phyloP scores from a whole-genome alignment of 495 filamentous ascomycete species.

The Penicillium paxilli region DNA sequence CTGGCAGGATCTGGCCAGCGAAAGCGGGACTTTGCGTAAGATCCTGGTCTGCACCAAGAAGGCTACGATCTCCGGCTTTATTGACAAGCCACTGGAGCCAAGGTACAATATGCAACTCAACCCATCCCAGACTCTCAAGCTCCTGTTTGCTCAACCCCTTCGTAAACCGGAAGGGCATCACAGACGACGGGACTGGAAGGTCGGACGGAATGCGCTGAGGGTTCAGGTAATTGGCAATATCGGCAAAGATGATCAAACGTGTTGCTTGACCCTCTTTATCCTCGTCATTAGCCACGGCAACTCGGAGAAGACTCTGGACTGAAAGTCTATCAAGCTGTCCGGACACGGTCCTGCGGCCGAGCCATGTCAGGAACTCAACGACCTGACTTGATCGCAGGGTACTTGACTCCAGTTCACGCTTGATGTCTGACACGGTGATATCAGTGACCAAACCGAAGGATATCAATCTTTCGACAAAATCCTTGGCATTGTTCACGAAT shows the following conservation, averaged over 20 bases:
- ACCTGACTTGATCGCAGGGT: conserved; percentile 75
- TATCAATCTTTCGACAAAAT: conserved; percentile 74
- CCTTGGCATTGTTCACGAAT: conserved; percentile 59
- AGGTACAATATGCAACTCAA: conserved; percentile 73
- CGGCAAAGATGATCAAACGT: conserved; percentile 71
- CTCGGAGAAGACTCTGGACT: conserved; percentile 67
- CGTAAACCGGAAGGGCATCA: conserved; percentile 79
- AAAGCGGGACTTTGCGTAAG: conserved; percentile 73
- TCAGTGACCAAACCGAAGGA: conserved; percentile 79
- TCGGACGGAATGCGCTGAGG: conserved; percentile 72
- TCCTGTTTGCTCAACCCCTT: conserved; percentile 58
- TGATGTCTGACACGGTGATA: conserved; percentile 84
- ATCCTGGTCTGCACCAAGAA: conserved; percentile 53
- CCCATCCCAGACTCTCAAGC: conserved; percentile 79
- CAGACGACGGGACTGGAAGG: conserved; percentile 79
- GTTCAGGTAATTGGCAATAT: conserved; percentile 71
- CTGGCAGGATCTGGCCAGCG: conserved; percentile 70
- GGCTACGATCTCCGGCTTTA: conserved; percentile 48
- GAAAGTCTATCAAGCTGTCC: conserved; percentile 66
- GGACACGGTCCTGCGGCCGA: conserved; percentile 61
- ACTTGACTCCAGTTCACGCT: conserved; percentile 71
- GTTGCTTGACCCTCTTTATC: conserved; percentile 59
- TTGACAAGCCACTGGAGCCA: conserved; percentile 81
- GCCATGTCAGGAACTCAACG: conserved; percentile 79
- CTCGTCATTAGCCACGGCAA: conserved; percentile 75